Evolutionary conservation across 768 basidiomycete genomes (phyloP), one percentile per base, ranked within the genome.

Genomic region (Wakefieldia striispora): DNA sequence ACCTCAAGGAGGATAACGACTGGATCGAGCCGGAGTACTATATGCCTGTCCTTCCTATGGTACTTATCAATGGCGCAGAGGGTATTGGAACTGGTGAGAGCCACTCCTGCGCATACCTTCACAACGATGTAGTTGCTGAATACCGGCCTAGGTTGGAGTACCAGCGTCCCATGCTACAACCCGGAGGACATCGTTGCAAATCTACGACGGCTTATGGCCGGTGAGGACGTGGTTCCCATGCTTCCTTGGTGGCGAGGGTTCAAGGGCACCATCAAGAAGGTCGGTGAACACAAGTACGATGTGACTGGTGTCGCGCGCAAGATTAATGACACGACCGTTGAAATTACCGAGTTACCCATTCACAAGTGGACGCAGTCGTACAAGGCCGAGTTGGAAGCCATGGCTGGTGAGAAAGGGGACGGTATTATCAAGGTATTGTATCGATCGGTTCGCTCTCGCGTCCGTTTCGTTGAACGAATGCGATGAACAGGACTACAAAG

Each of bases 241-340:
- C 73, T 80, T 11, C 97, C 97, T 2, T 99, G 97, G 97, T 98
- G 91, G 89, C 84, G 93, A 45, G 95, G 95, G 24, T 98, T 95
- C 72, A 83, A 85, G 62, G 95, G 95, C 35, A 78, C 85, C 33
- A 88, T 98, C 70, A 91, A 83, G 71, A 80, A 80, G 53, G 77
- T 80, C 29, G 80, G 78, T 29, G 93, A 93, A 58, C 83, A 93
- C 75, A 95, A 89, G 70, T 94, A 87, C 64, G 88, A 89, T 29
- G 84, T 91, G 35, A 72, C 73, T 29, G 97, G 97, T 43, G 62
- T 86, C 40, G 80, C 80, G 43, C 78, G 71, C 27, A 94, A 93
- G 74, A 59, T 88, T 63, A 83, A 89, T 65, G 87, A 90, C 54
- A 86, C 82, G n/a, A 95, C 93, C 1, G 76, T 99, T 40, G 91